A percentile compares a stretch with the other conserved stretches of the same genome.
phyloP scores from a whole-genome alignment of 352 stramenopile species.

The Phytophthora syringae region DNA sequence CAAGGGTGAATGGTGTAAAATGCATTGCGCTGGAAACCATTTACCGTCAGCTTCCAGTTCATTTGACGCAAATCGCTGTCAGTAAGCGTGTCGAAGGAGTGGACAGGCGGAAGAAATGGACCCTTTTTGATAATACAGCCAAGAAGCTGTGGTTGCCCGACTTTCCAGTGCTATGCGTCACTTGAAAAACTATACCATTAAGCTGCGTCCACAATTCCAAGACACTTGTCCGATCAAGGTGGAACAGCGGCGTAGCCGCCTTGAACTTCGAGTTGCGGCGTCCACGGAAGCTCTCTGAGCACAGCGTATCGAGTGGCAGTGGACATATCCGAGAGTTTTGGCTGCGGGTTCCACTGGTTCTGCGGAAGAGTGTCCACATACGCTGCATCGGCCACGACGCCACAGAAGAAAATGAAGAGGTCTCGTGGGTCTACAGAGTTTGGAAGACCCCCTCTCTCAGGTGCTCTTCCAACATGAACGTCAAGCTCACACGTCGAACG shows the following conservation, averaged over 20 bases:
- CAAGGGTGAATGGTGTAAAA: not conserved
- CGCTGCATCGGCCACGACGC: slow-evolving; percentile 2
- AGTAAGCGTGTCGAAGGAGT: too few species aligned
- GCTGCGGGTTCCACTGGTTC: not conserved
- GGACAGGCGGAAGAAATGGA: not conserved
- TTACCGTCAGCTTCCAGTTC: not conserved
- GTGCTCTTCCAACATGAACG: slow-evolving; percentile 9
- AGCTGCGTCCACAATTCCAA: not conserved
- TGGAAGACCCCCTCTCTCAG: not conserved
- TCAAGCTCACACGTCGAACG: slow-evolving; percentile 5
- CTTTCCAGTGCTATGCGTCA: too few species aligned
- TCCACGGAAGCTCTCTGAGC: slow-evolving; percentile 15
- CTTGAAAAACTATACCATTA: not conserved
- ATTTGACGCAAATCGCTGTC: not conserved
- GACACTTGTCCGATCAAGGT: not conserved
- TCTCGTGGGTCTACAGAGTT: not conserved
- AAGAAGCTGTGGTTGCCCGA: too few species aligned
- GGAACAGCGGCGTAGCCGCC: slow-evolving; percentile 14
- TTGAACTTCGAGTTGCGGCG: slow-evolving; percentile 4
- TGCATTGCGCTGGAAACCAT: not conserved
- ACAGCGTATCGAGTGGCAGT: slow-evolving; percentile 1
- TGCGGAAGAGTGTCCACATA: not conserved
- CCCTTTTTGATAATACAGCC: too few species aligned
- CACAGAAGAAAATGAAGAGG: slow-evolving; percentile 12
- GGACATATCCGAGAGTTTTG: slow-evolving; percentile 5